A percentile compares a stretch with the other conserved stretches of the same genome.
These are phyloP conservation scores for Cerrena zonata DNA, from an alignment of 1,284 basidiomycete species.

Conservation along the genomic window DNA sequence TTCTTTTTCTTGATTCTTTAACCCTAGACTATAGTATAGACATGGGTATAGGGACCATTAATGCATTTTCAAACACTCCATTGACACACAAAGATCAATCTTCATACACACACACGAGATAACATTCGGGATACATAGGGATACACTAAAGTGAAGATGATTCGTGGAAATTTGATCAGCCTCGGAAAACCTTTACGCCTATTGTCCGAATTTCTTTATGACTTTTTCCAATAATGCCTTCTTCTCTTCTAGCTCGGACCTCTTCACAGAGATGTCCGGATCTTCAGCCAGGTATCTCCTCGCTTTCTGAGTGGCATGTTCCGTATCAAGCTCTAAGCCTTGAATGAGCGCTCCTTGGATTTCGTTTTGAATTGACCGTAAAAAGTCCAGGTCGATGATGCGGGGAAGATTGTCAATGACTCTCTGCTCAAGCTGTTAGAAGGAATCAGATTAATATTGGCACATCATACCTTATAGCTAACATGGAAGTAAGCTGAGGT, in stretches of 20 bases:
- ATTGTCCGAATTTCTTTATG: constrained; percentile 1
- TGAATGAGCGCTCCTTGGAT: constrained; percentile 10
- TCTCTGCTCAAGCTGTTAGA: no score
- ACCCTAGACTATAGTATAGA: no score
- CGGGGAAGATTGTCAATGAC: constrained; percentile 15
- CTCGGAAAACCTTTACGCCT: no score
- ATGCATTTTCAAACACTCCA: no score
- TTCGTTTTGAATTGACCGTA: constrained; percentile 7
- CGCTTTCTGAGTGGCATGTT: constrained; percentile 10
- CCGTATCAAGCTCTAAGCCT: constrained; percentile 9
- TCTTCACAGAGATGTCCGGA: constrained; percentile 4
- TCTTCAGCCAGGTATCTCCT: constrained; percentile 14
- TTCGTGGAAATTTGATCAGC: no score
- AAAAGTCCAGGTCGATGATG: constrained; percentile 12
- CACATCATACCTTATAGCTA: constrained; percentile 14
- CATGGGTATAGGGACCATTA: no score
- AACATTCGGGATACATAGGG: no score
- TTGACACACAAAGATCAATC: no score
- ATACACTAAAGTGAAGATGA: neutral
- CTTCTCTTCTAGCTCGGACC: constrained; percentile 8
- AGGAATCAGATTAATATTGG: no score
- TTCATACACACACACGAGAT: no score
- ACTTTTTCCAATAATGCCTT: constrained; percentile 12
- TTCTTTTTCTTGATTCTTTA: no score
- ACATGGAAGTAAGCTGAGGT: constrained; percentile 16